phyloP scores from a whole-genome alignment of 2,329 filamentous ascomycete genomes.

The Penicillium sp. region DNA sequence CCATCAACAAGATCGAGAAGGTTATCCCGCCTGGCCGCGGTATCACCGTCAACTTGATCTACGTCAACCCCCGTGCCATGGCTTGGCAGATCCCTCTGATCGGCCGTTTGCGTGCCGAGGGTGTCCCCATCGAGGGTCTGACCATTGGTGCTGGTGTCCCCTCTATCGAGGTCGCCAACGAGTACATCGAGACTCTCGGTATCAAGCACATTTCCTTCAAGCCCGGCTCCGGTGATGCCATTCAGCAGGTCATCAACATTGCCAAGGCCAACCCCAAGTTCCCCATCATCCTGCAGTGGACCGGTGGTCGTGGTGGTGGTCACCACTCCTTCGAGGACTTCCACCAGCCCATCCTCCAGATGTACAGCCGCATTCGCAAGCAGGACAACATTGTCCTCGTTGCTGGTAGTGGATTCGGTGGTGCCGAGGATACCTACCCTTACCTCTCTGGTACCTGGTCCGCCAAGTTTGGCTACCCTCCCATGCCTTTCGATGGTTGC shows the following conservation, averaged over 20 bases:
- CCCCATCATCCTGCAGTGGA: slow-evolving; percentile 94
- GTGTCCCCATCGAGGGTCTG: slow-evolving; percentile 87
- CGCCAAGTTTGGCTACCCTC: slow-evolving; percentile 81
- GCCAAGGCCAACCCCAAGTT: slow-evolving; percentile 92
- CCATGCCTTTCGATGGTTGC: slow-evolving; percentile 93
- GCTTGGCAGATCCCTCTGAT: slow-evolving; percentile 60
- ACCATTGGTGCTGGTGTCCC: slow-evolving; percentile 94
- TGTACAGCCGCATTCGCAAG: slow-evolving; percentile 87
- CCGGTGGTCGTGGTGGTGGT: slow-evolving; percentile 88
- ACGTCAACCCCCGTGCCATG: slow-evolving; percentile 60
- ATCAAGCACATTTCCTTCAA: slow-evolving; percentile 96
- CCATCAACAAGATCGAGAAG: slow-evolving; percentile 82
- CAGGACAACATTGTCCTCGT: slow-evolving; percentile 87
- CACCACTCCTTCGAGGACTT: slow-evolving; percentile 97
- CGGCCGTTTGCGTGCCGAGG: slow-evolving; percentile 70
- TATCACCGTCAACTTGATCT: slow-evolving; percentile 61
- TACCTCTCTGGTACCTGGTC: slow-evolving; percentile 91
- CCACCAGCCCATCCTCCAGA: slow-evolving; percentile 86
- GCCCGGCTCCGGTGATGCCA: slow-evolving; percentile 85
- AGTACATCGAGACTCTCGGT: slow-evolving; percentile 91
- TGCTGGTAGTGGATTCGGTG: slow-evolving; percentile 90
- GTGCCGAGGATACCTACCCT: slow-evolving; percentile 86
- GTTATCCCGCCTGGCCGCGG: slow-evolving; percentile 72
- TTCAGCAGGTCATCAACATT: slow-evolving; percentile 89
- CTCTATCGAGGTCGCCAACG: slow-evolving; percentile 88